Evolutionary conservation across 2,329 filamentous ascomycete species (phyloP).

Genomic region (Ophiostoma australiae): DNA sequence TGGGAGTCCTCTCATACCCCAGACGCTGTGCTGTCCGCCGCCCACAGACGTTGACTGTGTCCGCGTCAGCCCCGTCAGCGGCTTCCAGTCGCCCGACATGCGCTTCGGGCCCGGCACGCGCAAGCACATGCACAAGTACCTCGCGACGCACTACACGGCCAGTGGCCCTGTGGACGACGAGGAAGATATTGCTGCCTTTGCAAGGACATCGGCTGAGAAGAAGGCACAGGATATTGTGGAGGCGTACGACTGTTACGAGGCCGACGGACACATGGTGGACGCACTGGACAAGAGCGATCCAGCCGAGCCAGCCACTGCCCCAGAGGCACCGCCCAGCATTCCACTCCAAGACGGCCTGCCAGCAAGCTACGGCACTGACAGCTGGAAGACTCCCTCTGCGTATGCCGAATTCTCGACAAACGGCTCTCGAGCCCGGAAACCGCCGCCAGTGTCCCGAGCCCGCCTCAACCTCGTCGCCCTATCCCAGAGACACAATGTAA

Average conservation of each 20-base stretch:
- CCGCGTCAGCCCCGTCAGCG: slow-evolving; percentile 29
- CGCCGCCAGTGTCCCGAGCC: slow-evolving; percentile 31
- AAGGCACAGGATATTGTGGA: neutral
- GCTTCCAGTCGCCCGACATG: slow-evolving; percentile 31
- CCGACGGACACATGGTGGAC: neutral
- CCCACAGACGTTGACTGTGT: slow-evolving; percentile 26
- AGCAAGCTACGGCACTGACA: neutral
- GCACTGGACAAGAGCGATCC: neutral
- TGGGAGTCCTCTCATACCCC: neutral
- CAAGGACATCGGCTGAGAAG: neutral
- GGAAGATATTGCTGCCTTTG: neutral
- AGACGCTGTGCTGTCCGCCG: slow-evolving; percentile 12
- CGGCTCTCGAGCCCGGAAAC: slow-evolving; percentile 22
- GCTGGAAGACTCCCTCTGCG: neutral
- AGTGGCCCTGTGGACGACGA: neutral
- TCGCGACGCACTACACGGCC: neutral
- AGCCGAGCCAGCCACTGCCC: neutral
- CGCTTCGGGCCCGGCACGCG: slow-evolving; percentile 20
- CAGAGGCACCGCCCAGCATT: neutral
- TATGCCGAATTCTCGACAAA: neutral
- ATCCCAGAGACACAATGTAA: slow-evolving; percentile 53
- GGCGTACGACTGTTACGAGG: neutral
- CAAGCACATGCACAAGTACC: neutral
- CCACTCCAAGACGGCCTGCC: neutral
- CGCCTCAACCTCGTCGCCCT: slow-evolving; percentile 55